Conservation (phyloP, 192 early-diverging fungal species). For the Chytriomyces sp. region DNA sequence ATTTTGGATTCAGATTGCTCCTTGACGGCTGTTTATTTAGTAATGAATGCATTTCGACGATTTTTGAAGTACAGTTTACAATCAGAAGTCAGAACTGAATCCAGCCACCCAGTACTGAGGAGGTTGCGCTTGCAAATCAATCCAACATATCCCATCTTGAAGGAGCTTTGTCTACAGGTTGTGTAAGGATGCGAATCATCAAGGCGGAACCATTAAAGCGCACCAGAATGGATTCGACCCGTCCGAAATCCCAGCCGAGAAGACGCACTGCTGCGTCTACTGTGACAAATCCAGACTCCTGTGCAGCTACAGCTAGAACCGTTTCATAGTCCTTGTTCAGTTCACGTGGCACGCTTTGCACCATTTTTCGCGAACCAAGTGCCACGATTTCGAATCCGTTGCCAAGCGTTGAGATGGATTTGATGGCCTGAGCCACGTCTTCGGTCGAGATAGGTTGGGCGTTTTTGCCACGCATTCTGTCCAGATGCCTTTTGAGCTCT, state of each 20-base stretch:
- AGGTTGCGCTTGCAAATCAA: conserved; percentile 62
- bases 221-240: conserved; percentile 61
- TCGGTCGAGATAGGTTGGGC: conserved; percentile 64
- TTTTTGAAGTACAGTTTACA: too few relatives aligned
- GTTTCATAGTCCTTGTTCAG: conserved; percentile 79
- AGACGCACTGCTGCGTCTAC: conserved; percentile 35
- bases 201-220: too few relatives aligned
- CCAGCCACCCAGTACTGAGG: conserved; percentile 47
- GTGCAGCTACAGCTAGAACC: conserved; percentile 71
- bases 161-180: conserved; percentile 49
- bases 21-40: too few relatives aligned
- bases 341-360: conserved; percentile 88
- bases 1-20: too few relatives aligned
- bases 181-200: conserved; percentile 19
- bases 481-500: conserved; percentile 74
- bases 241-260: conserved; percentile 62
- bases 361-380: conserved; percentile 79
- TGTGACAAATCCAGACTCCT: conserved; percentile 59
- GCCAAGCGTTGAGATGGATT: conserved; percentile 82
- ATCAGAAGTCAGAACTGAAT: conserved; percentile 26
- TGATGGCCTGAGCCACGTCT: conserved; percentile 85
- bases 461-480: conserved; percentile 62
- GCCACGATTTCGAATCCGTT: conserved; percentile 84
- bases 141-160: conserved; percentile 76
- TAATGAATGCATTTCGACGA: too few relatives aligned